Percentiles rank a stretch among this genome's conserved stretches.
Conservation (phyloP, 768 basidiomycete genomes). For the Mycena filopes region DNA sequence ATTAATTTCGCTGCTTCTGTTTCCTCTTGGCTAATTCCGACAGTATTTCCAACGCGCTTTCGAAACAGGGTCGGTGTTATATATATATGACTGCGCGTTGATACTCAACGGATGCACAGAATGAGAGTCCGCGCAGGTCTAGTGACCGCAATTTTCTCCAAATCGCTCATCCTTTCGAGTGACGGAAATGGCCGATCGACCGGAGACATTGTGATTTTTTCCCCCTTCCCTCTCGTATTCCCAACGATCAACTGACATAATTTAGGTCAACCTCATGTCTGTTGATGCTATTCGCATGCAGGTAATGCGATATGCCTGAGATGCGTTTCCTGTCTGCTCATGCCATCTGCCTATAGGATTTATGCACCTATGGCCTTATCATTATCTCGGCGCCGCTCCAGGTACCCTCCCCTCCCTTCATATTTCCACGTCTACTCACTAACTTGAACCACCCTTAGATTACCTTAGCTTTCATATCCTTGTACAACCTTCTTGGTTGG, state of each 20-base stretch:
- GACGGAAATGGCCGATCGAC: slow-evolving; percentile 84
- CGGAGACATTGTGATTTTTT: slow-evolving; percentile 82
- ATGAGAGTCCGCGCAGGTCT: slow-evolving; percentile 96
- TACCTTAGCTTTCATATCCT: slow-evolving; percentile 85
- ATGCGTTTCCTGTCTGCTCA: slow-evolving; percentile 96
- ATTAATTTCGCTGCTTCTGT: neutral
- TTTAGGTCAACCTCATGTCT: slow-evolving; percentile 77
- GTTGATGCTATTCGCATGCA: slow-evolving; percentile 85
- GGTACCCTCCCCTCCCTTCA: slow-evolving; percentile 46
- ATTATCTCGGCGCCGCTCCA: slow-evolving; percentile 88
- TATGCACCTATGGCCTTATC: slow-evolving; percentile 87
- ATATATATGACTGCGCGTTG: neutral
- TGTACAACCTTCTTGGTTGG: slow-evolving; percentile 93
- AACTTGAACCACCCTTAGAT: slow-evolving; percentile 58
- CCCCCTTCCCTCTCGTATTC: neutral
- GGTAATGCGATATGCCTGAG: too few relatives aligned
- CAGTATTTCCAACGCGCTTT: slow-evolving; percentile 89
- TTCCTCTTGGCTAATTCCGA: neutral
- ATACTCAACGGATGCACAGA: slow-evolving; percentile 42
- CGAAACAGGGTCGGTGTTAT: slow-evolving; percentile 66
- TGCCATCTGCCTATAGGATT: slow-evolving; percentile 79
- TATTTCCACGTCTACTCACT: neutral
- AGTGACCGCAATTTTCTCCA: slow-evolving; percentile 86
- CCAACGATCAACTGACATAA: neutral
- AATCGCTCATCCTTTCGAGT: slow-evolving; percentile 86